Evolutionary conservation across 768 basidiomycete species (phyloP), one percentile per base, ranked within the genome.

Genomic region (Galerina sulciceps): DNA sequence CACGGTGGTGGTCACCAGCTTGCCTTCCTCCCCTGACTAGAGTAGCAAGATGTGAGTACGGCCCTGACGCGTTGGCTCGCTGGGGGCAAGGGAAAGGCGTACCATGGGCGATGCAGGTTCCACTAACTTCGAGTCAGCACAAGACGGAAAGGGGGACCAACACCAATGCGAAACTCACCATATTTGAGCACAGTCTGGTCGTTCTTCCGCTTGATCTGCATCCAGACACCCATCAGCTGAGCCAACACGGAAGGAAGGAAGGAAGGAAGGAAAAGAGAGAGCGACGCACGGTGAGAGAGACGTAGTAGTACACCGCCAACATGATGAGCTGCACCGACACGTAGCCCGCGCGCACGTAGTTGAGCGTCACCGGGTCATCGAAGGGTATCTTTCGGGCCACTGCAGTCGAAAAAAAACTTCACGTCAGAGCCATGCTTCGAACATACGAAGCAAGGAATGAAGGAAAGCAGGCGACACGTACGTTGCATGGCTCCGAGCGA

Each of bases 101-200:
- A 91, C 93, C 88, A 96, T 88, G 3, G 93, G 83, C 63, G 76
- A 83, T 43, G 86, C 73, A 1, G 88, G 81, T 67, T 96, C 93
- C 44, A 96, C 93, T 93, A 17, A 22, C 17, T n/a, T 53, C 5
- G 40, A 55, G 63, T 51, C 2, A 68, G 48, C 49, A 48, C 36
- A 14, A 0, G 4, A 3, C 8, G 8, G 18, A 55, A n/a, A 37
- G 14, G 20, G 6, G 38, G 15, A 34, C 20, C 20, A 18, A 37
- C 6, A 36, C 42, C 40, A 46, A 31, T 36, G 46, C 17, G n/a
- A 58, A 42, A 82, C 85, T 55, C 41, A 89, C 92, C 92, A 76
- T 96, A 99, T 85, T 97, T 99, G 67, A 99, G 80, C 26, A 96
- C 93, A 1, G 94, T 94, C 73, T 90, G 85, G 77, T 99, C 96